A percentile compares a stretch with the other conserved stretches of the same genome.
Conservation (phyloP, 2,329 filamentous ascomycete species). For the Penicillium psychrosexuale region DNA sequence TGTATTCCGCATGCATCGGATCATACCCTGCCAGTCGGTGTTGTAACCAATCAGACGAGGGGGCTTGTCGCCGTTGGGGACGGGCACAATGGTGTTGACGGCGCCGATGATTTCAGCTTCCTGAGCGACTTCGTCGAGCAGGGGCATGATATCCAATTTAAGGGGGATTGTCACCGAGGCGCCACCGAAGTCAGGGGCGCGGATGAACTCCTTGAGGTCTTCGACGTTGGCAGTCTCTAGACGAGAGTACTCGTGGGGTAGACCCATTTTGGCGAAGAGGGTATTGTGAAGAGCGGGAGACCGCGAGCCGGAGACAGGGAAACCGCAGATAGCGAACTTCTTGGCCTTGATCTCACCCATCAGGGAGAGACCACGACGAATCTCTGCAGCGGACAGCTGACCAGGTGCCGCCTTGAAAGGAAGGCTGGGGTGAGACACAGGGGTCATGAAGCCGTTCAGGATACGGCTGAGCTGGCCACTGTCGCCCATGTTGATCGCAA, state of each 20-base stretch:
- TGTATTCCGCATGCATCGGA: slow-evolving; percentile 68
- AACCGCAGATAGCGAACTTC: slow-evolving; percentile 84
- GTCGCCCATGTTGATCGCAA: slow-evolving; percentile 93
- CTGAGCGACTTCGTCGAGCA: slow-evolving; percentile 75
- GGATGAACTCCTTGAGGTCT: slow-evolving; percentile 64
- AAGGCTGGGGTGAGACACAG: slow-evolving; percentile 84
- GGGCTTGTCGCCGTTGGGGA: slow-evolving; percentile 44
- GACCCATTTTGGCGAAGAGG: slow-evolving; percentile 70
- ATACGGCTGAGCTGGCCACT: slow-evolving; percentile 85
- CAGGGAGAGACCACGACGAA: slow-evolving; percentile 72
- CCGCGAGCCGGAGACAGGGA: slow-evolving; percentile 74
- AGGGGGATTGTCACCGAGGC: slow-evolving; percentile 94
- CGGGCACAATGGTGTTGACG: slow-evolving; percentile 85
- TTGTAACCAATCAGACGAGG: slow-evolving; percentile 74
- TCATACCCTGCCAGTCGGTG: slow-evolving; percentile 94
- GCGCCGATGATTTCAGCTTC: slow-evolving; percentile 83
- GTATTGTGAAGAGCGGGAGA: slow-evolving; percentile 89
- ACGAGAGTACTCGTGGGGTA: slow-evolving; percentile 78
- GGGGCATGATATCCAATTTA: slow-evolving; percentile 79
- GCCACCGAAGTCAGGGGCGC: slow-evolving; percentile 74
- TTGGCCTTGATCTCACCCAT: slow-evolving; percentile 74
- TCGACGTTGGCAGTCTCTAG: slow-evolving; percentile 68
- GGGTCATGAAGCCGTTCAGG: slow-evolving; percentile 88
- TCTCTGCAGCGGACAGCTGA: slow-evolving; percentile 86
- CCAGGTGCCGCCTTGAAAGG: slow-evolving; percentile 92